Conservation (phyloP, 306 rosid species). For the Vicia villosa region DNA sequence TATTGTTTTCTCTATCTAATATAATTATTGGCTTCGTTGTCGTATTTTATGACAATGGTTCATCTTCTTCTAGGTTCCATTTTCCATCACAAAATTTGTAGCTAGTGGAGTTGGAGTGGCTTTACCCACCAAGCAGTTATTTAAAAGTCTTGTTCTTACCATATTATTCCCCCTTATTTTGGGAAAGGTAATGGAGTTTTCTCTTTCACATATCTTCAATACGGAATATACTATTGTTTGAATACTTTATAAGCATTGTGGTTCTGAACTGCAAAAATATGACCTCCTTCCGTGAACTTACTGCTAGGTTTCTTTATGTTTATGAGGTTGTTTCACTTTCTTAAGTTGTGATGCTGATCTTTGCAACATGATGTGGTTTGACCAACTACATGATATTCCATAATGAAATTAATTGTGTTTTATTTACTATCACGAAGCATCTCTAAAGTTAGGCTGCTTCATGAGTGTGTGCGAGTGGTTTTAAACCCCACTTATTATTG, state of each 20-base stretch:
- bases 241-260: conserved; percentile 21
- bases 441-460: background rate
- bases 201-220: conserved; percentile 23
- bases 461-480: background rate
- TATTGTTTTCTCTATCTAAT: conserved; percentile 31
- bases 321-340: conserved; percentile 17
- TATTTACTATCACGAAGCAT: conserved; percentile 8
- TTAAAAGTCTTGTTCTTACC: conserved; percentile 71
- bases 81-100: conserved; percentile 77
- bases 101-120: conserved; percentile 86
- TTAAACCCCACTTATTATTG: background rate
- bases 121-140: conserved; percentile 79
- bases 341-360: conserved; percentile 14
- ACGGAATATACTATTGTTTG: conserved; percentile 11
- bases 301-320: conserved; percentile 8
- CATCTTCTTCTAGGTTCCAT: conserved; percentile 65
- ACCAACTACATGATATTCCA: conserved; percentile 6
- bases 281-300: conserved; percentile 8
- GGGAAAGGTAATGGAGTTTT: conserved; percentile 71
- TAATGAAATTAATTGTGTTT: conserved; percentile 9
- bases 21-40: conserved; percentile 5
- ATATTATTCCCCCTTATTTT: conserved; percentile 76
- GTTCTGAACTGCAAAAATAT: conserved; percentile 7
- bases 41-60: conserved; percentile 37
- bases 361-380: conserved; percentile 30